These are phyloP conservation scores for Neurospora intermedia DNA, from an alignment of 495 filamentous ascomycete genomes.

Conservation along the genomic window DNA sequence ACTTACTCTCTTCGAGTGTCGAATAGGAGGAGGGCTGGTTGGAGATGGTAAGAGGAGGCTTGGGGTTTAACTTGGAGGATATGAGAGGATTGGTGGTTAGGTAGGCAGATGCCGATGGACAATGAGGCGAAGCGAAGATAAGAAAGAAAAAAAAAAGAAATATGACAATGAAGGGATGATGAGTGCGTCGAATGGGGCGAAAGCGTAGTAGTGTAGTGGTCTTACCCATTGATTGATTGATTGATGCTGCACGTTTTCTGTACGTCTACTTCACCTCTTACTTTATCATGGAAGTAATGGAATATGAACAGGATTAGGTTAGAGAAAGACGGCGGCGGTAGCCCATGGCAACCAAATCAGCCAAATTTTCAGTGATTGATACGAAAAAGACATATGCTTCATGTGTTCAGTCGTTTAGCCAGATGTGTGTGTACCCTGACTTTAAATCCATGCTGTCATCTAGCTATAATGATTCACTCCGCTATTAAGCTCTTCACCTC, in stretches of 20 bases:
- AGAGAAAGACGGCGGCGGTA: background rate
- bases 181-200: background rate
- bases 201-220: background rate
- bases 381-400: too few relatives aligned
- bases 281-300: background rate
- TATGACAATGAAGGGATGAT: background rate
- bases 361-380: background rate
- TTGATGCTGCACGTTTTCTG: background rate
- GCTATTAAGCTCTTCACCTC: background rate
- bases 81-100: background rate
- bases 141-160: too few relatives aligned
- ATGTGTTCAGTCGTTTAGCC: too few relatives aligned
- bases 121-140: too few relatives aligned
- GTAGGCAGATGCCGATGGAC: background rate
- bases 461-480: background rate
- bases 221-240: background rate
- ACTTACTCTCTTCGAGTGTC: background rate
- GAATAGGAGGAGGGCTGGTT: too few relatives aligned
- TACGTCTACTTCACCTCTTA: background rate
- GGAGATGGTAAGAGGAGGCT: too few relatives aligned
- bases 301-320: background rate
- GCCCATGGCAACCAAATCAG: background rate
- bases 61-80: too few relatives aligned
- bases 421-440: background rate
- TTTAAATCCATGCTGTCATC: background rate